Evolutionary conservation across 2,329 filamentous ascomycete genomes (phyloP), one percentile per base, ranked within the genome.

Genomic region (Fusarium scirpi): DNA sequence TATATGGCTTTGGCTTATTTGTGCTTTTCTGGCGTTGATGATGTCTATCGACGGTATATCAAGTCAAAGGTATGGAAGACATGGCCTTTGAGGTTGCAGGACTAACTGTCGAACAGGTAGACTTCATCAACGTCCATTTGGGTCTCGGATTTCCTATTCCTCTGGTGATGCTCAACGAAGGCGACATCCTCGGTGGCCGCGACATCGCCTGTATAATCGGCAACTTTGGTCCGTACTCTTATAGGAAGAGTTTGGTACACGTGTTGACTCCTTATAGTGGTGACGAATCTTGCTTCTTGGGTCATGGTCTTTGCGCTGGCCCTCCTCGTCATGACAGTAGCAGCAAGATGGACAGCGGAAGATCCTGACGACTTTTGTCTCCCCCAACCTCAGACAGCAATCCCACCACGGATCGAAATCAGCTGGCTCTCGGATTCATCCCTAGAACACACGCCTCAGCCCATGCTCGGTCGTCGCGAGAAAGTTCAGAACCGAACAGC

Each of bases 141-240:
- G 85, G 85, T 0, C 73, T 86, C 8, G 85, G 83, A 5, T 87
- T 87, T 67, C 82, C 83, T 0, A 80, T 86, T 4, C 85, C 85
- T 0, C 80, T 87, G 4, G 76, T 86, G 3, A 83, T 83, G 78
- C 80, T 86, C 16, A 80, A 81, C 41, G 71, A 77, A n/a, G 71
- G 74, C 4, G 65, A 80, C 9, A 69, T 79, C 13, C 65, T 82
- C 10, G 73, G 76, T 20, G 70, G 75, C 20, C 67, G 59, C 5
- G 75, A 77, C 1, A 79, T 86, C n/a, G 84, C 80, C 8, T 72
- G 80, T 20, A 80, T 86, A 10, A 79, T 84, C 20, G 79, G 77
- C 5, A 82, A 81, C 30, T 86, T 85, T 56, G 62, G 85, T 86
- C 67, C 38, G 81, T 76, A 12, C 16, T 8, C 10, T 15, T 8